phyloP scores from a whole-genome alignment of 2,329 filamentous ascomycete genomes.

The Trichoderma afroharzianum region DNA sequence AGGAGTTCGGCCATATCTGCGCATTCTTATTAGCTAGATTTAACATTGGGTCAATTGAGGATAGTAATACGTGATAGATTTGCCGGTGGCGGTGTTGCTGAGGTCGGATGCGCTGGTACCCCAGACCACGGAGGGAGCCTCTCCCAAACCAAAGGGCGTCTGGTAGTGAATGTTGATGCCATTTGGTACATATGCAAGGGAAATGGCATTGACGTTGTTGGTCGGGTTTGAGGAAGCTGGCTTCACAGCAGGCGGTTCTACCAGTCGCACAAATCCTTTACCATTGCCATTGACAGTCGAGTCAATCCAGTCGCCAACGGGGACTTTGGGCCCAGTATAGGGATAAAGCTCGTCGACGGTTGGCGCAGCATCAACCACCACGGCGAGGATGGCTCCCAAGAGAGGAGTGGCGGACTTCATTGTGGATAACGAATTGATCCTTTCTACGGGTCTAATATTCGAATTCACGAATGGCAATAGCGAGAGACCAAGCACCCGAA shows the following conservation, averaged over 20 bases:
- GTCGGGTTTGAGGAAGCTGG: background rate
- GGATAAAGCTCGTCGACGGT: conserved; percentile 4
- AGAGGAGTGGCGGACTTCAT: background rate
- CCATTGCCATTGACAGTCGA: conserved; percentile 6
- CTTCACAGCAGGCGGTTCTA: conserved; percentile 4
- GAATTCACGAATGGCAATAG: background rate
- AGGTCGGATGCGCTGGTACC: background rate
- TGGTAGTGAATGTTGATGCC: conserved; percentile 11
- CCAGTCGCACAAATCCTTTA: background rate
- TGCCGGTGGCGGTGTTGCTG: background rate
- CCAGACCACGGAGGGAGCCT: background rate
- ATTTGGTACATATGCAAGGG: background rate
- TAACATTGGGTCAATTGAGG: background rate
- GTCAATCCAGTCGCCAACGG: background rate
- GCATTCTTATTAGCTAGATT: background rate
- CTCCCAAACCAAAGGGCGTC: conserved; percentile 2
- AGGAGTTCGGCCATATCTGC: conserved; percentile 2
- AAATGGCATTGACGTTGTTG: conserved; percentile 9
- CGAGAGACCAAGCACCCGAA: background rate
- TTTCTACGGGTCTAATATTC: background rate
- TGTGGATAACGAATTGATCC: background rate
- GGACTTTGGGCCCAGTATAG: background rate
- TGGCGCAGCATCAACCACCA: background rate
- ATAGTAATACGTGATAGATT: background rate
- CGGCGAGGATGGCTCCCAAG: background rate